Evolutionary conservation across 306 rosid species (phyloP).

Genomic region (Cucurbita ficifolia): DNA sequence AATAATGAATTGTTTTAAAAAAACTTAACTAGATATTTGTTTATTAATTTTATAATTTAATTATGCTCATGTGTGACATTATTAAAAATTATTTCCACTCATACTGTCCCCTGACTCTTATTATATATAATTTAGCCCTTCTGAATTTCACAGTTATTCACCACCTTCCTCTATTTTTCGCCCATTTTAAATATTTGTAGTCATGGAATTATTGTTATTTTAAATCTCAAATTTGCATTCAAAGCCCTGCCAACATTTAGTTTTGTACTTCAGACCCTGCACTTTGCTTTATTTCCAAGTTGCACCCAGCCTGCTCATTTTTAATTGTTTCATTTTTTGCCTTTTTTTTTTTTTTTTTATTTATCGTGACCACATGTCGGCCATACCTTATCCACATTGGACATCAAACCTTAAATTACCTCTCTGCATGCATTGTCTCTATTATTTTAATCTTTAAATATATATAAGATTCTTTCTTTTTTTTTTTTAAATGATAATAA

Average conservation of each 20-base stretch:
- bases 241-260: not conserved
- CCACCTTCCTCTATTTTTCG: not conserved
- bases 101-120: not conserved
- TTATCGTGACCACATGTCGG: not conserved
- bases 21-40: not conserved
- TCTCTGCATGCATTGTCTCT: not conserved
- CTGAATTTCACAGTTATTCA: not conserved
- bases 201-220: not conserved
- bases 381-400: conserved; percentile 7
- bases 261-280: not conserved
- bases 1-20: too few relatives aligned
- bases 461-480: not conserved
- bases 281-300: not conserved
- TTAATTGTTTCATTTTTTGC: not conserved
- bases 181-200: not conserved
- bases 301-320: not conserved
- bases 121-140: not conserved
- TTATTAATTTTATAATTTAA: not conserved
- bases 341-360: not conserved
- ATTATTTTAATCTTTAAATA: not conserved
- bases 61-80: not conserved
- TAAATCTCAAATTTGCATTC: not conserved
- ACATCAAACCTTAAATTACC: not conserved
- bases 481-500: too few relatives aligned
- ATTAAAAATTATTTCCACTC: not conserved